A percentile compares a stretch with the other conserved stretches of the same genome.
phyloP scores from a whole-genome alignment of 192 early-diverging fungal genomes.

The Coemansia erecta region DNA sequence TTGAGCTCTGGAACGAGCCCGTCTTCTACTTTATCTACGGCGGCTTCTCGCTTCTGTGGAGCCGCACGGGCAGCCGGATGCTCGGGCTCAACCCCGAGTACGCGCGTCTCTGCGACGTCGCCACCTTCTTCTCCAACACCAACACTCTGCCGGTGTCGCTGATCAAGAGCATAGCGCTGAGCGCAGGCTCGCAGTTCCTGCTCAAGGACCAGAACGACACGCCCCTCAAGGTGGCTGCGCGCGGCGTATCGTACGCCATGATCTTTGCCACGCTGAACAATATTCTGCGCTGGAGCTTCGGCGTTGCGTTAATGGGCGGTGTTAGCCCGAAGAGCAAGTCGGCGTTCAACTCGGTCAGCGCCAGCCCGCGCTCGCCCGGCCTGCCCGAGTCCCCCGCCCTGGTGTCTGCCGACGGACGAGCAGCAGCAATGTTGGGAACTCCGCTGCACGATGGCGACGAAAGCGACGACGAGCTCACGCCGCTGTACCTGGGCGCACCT shows the following conservation, averaged over 20 bases:
- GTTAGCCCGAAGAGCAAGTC: conserved; percentile 22
- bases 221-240: conserved; percentile 48
- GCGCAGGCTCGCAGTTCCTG: conserved; percentile 44
- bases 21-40: conserved; percentile 55
- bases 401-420: background rate
- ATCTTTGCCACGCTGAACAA: conserved; percentile 80
- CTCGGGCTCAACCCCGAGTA: conserved; percentile 54
- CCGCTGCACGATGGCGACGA: background rate
- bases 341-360: conserved; percentile 34
- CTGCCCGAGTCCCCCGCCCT: conserved; percentile 4
- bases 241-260: conserved; percentile 75
- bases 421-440: background rate
- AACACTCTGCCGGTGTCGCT: conserved; percentile 72
- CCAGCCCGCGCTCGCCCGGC: conserved; percentile 23
- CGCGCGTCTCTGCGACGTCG: conserved; percentile 62
- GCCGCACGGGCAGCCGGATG: conserved; percentile 36
- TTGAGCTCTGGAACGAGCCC: conserved; percentile 73
- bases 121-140: conserved; percentile 69
- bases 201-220: conserved; percentile 49
- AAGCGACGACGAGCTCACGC: conserved; percentile 25
- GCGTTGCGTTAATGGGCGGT: conserved; percentile 61
- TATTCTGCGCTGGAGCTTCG: conserved; percentile 75
- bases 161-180: conserved; percentile 60
- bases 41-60: conserved; percentile 44
- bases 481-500: conserved; percentile 35